Evolutionary conservation across 2,329 filamentous ascomycete genomes (phyloP).

Genomic region (Botrytis medusae): DNA sequence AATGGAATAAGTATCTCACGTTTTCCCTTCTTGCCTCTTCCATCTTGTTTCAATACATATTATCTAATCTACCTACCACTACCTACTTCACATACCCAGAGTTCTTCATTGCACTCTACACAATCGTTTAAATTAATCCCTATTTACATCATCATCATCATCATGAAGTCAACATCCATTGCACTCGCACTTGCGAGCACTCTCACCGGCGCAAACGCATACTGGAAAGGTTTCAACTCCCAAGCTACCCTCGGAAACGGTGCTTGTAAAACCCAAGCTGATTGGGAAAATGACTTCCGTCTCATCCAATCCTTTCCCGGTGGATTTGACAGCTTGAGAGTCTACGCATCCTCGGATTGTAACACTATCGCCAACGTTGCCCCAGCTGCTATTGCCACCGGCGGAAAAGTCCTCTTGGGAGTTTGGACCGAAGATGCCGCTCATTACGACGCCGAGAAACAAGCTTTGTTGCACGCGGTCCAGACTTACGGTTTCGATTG

Average conservation of each 20-base stretch:
- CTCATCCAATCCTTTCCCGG: slow-evolving; percentile 49
- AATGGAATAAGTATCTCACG: slow-evolving; percentile 16
- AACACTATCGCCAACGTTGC: slow-evolving; percentile 50
- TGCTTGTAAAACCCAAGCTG: slow-evolving; percentile 63
- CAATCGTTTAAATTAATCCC: slow-evolving; percentile 17
- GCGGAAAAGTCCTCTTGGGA: slow-evolving; percentile 62
- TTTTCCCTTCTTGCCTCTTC: background rate
- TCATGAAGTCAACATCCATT: slow-evolving; percentile 33
- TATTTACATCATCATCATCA: background rate
- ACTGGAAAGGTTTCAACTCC: slow-evolving; percentile 46
- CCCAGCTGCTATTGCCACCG: slow-evolving; percentile 59
- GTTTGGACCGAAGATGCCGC: slow-evolving; percentile 59
- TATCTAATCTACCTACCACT: slow-evolving; percentile 1
- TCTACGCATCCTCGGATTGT: slow-evolving; percentile 60
- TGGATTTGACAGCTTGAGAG: slow-evolving; percentile 55
- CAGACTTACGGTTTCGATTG: slow-evolving; percentile 56
- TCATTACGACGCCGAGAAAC: slow-evolving; percentile 60
- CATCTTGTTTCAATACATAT: background rate
- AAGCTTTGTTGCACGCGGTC: slow-evolving; percentile 57
- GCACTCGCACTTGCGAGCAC: slow-evolving; percentile 40
- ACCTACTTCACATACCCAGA: background rate
- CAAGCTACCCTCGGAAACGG: slow-evolving; percentile 48
- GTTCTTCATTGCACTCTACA: slow-evolving; percentile 12
- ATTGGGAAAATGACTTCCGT: slow-evolving; percentile 67
- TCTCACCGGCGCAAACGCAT: slow-evolving; percentile 40